Evolutionary conservation across 257 asterid genomes (phyloP).

Genomic region (Oldenlandia corymbosa): DNA sequence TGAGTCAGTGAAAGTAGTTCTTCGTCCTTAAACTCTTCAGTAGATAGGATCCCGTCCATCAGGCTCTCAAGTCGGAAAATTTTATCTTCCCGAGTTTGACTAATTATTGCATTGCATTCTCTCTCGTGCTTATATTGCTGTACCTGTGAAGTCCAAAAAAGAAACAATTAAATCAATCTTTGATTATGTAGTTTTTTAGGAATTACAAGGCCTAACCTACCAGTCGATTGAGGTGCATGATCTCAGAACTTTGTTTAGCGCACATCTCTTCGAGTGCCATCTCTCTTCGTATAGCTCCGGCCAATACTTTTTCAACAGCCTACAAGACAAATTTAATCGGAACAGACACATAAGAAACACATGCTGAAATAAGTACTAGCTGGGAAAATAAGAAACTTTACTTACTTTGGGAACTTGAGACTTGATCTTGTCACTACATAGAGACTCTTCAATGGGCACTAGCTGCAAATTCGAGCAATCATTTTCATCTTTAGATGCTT

Average conservation of each 20-base stretch:
- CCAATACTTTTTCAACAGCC: slow-evolving; percentile 96
- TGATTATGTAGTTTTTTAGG: not conserved
- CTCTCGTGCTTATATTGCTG: slow-evolving; percentile 98
- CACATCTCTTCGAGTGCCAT: slow-evolving; percentile 93
- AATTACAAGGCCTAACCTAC: slow-evolving; percentile 32
- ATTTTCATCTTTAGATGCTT: slow-evolving; percentile 31
- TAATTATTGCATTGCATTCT: slow-evolving; percentile 79
- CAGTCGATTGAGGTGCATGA: slow-evolving; percentile 87
- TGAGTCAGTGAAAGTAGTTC: slow-evolving; percentile 62
- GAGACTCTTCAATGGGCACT: slow-evolving; percentile 55
- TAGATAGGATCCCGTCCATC: slow-evolving; percentile 84
- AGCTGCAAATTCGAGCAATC: slow-evolving; percentile 71
- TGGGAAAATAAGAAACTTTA: slow-evolving; percentile 16
- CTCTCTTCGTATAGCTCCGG: slow-evolving; percentile 98
- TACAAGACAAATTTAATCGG: slow-evolving; percentile 31
- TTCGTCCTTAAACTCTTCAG: slow-evolving; percentile 88
- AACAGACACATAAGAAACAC: slow-evolving; percentile 21
- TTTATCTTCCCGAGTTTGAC: slow-evolving; percentile 93
- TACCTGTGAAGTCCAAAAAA: slow-evolving; percentile 42
- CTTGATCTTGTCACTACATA: slow-evolving; percentile 43
- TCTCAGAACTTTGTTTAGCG: slow-evolving; percentile 69
- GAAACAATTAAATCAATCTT: not conserved
- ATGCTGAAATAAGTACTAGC: slow-evolving; percentile 18
- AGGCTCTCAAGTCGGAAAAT: slow-evolving; percentile 91
- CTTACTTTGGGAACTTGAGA: slow-evolving; percentile 82